A percentile compares a stretch with the other conserved stretches of the same genome.
These are phyloP conservation scores for Cutaneotrichosporon cutaneum DNA, from an alignment of 1,284 basidiomycete species.

Conservation along the genomic window DNA sequence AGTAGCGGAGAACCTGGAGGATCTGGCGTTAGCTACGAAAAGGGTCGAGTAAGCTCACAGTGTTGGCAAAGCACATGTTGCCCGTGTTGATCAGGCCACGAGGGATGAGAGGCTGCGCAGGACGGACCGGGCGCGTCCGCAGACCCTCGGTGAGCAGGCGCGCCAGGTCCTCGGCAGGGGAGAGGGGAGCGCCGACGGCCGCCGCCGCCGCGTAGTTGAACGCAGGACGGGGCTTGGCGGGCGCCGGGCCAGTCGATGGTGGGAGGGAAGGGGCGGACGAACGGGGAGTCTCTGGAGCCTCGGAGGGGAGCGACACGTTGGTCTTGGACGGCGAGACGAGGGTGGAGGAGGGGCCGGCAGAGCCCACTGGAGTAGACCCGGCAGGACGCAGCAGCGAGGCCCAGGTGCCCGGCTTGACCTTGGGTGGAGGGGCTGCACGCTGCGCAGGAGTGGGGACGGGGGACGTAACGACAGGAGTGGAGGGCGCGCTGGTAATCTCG, in stretches of 20 bases:
- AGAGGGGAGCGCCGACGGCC: conserved; percentile 53
- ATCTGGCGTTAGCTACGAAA: conserved; percentile 53
- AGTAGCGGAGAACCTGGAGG: conserved; percentile 86
- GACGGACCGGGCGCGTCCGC: conserved; percentile 24
- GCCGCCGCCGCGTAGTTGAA: conserved; percentile 49
- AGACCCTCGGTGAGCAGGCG: conserved; percentile 60
- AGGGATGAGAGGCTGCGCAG: conserved; percentile 48
- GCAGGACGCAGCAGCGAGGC: conserved; percentile 63
- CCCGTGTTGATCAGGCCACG: conserved; percentile 91
- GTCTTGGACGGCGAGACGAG: conserved; percentile 32
- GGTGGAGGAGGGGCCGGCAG: conserved; percentile 30
- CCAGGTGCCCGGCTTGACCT: conserved; percentile 62
- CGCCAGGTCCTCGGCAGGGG: conserved; percentile 61
- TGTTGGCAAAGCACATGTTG: conserved; percentile 98
- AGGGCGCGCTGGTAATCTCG: conserved; percentile 6
- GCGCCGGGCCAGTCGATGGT: conserved; percentile 56
- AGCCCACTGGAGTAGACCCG: conserved; percentile 21
- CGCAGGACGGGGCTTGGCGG: conserved; percentile 29
- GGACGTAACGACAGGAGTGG: conserved; percentile 5
- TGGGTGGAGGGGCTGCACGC: conserved; percentile 3
- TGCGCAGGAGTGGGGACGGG: conserved; percentile 4
- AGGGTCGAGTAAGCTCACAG: conserved; percentile 55
- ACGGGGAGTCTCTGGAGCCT: conserved; percentile 32
- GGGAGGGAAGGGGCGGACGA: conserved; percentile 60
- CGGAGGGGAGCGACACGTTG: conserved; percentile 25